A percentile compares a stretch with the other conserved stretches of the same genome.
These are phyloP conservation scores for Pulveroboletus sp. DNA, from an alignment of 768 basidiomycete species.

Conservation along the genomic window DNA sequence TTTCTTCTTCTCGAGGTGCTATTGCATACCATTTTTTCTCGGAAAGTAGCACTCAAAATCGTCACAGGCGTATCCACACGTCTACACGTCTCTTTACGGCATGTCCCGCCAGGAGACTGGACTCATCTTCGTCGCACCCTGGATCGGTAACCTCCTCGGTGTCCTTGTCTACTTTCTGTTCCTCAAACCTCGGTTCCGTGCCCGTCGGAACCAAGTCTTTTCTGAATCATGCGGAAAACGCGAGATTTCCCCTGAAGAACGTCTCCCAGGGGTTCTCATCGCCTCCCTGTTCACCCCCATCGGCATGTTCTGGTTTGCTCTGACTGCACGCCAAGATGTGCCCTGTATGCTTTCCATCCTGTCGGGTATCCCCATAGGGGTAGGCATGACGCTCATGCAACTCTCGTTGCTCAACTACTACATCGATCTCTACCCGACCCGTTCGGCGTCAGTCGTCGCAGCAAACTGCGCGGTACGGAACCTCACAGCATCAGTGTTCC, in stretches of 20 bases:
- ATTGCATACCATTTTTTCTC: not conserved
- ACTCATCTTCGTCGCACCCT: constrained; percentile 23
- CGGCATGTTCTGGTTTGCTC: constrained; percentile 26
- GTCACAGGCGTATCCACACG: constrained; percentile 18
- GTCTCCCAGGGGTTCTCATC: constrained; percentile 24
- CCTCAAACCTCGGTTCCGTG: constrained; percentile 21
- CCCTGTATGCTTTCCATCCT: constrained; percentile 13
- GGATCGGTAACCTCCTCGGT: constrained; percentile 21
- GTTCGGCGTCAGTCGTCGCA: constrained; percentile 25
- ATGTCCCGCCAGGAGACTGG: constrained; percentile 23
- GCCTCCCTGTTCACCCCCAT: constrained; percentile 24
- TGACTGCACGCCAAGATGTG: constrained; percentile 13
- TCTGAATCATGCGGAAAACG: constrained; percentile 18
- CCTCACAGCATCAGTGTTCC: constrained; percentile 18
- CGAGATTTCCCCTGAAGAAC: constrained; percentile 22
- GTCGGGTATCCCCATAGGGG: constrained; percentile 24
- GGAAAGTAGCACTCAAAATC: not conserved
- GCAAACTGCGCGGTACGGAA: constrained; percentile 27
- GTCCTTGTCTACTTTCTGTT: constrained; percentile 23
- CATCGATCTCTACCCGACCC: constrained; percentile 27
- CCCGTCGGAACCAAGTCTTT: constrained; percentile 14
- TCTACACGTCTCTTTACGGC: constrained; percentile 16
- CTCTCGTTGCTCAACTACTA: constrained; percentile 27
- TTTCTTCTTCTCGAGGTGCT: constrained; percentile 28
- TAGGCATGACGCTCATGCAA: constrained; percentile 27